Percentiles rank a stretch among this genome's conserved stretches.
These are phyloP conservation scores for Biscogniauxia sp. DNA, from an alignment of 2,329 filamentous ascomycete genomes.

Conservation along the genomic window DNA sequence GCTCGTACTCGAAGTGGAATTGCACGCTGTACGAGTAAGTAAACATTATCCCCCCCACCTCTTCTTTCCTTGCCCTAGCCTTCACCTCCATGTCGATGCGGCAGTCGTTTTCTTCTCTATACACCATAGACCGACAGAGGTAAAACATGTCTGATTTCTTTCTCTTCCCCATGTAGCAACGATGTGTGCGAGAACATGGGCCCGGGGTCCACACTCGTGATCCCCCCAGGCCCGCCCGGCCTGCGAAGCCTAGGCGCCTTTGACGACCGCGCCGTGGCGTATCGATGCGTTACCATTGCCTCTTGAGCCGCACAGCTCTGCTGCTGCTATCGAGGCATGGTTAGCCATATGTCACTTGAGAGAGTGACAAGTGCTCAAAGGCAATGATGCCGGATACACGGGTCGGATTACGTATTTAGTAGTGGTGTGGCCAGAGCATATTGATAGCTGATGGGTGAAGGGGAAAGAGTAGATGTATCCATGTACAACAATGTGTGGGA, in stretches of 20 bases:
- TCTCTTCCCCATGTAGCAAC: constrained; percentile 12
- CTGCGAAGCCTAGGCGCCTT: constrained; percentile 14
- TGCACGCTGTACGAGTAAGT: constrained; percentile 26
- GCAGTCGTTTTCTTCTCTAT: too few species aligned
- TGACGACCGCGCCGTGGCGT: constrained; percentile 21
- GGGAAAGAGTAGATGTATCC: too few species aligned
- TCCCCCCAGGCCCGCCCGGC: constrained; percentile 20
- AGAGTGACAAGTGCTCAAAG: too few species aligned
- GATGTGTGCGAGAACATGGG: constrained; percentile 13
- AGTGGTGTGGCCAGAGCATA: too few species aligned
- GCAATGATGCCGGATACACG: too few species aligned
- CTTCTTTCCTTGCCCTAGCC: neutral
- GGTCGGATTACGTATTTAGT: too few species aligned
- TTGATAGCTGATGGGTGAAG: too few species aligned
- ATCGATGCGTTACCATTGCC: constrained; percentile 15
- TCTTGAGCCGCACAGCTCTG: neutral
- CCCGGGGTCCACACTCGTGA: constrained; percentile 14
- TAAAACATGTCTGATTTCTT: neutral
- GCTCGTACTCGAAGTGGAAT: constrained; percentile 25
- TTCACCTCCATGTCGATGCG: neutral
- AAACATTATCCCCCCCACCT: neutral
- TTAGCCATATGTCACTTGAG: neutral
- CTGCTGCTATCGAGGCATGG: neutral
- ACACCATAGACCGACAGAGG: neutral
- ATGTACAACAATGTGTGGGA: too few species aligned